phyloP scores from a whole-genome alignment of 2,329 filamentous ascomycete species.

The Pseudofabraea citricarpa region DNA sequence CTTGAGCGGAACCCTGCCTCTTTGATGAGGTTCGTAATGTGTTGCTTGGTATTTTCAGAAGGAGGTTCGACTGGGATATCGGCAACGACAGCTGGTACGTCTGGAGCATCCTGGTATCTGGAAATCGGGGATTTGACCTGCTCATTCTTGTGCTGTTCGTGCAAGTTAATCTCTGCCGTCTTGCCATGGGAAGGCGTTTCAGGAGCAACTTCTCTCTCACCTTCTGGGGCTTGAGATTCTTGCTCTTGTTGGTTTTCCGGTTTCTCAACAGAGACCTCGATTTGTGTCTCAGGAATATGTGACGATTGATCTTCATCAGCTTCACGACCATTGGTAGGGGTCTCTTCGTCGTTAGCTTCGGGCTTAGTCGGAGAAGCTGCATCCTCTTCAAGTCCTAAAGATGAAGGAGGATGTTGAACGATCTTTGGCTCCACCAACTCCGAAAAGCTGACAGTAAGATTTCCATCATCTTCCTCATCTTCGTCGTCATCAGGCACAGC shows the following conservation, averaged over 20 bases:
- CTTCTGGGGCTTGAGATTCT: neutral
- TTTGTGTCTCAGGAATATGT: neutral
- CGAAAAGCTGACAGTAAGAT: conserved; percentile 51
- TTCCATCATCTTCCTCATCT: conserved; percentile 49
- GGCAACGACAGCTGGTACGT: conserved; percentile 20
- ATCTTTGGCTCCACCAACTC: conserved; percentile 68
- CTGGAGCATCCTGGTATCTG: conserved; percentile 19
- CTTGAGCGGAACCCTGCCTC: conserved; percentile 43
- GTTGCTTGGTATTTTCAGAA: conserved; percentile 24
- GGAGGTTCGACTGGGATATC: conserved; percentile 18
- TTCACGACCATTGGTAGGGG: conserved; percentile 1
- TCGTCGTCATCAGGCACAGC: conserved; percentile 63
- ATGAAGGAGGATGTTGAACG: conserved; percentile 38
- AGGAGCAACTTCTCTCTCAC: neutral
- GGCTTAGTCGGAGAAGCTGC: conserved; percentile 10
- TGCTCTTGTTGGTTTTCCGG: neutral
- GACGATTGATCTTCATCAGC: neutral
- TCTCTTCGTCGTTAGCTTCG: conserved; percentile 10
- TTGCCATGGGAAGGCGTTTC: neutral
- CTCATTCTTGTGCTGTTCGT: neutral
- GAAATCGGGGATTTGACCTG: conserved; percentile 12
- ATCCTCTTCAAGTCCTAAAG: conserved; percentile 13
- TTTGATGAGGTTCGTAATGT: conserved; percentile 40
- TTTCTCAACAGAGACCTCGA: neutral
- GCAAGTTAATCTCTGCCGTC: neutral